phyloP scores from a whole-genome alignment of 805 yeast genomes.

The Ogataea minuta region DNA sequence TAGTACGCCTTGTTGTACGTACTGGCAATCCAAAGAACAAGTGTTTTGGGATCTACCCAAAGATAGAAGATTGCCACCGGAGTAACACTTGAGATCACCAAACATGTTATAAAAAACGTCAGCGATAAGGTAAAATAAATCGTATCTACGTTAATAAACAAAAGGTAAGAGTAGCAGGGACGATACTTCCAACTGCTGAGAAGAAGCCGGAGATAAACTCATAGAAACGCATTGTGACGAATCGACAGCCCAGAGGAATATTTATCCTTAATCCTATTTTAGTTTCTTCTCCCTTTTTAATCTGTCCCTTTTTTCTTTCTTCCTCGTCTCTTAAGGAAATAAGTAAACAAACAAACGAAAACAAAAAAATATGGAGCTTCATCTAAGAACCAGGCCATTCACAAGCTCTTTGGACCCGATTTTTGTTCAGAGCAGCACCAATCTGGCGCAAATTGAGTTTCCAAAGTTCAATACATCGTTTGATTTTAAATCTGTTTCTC shows the following conservation, averaged over 20 bases:
- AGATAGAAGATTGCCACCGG: slow-evolving; percentile 6
- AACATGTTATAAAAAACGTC: slow-evolving; percentile 1
- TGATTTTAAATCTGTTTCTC: slow-evolving; percentile 26
- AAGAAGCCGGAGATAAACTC: background rate
- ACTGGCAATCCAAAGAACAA: slow-evolving; percentile 2
- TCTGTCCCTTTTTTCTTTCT: background rate
- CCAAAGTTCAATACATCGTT: slow-evolving; percentile 26
- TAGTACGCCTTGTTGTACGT: slow-evolving; percentile 3
- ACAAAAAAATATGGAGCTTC: slow-evolving; percentile 21
- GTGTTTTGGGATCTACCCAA: slow-evolving; percentile 6
- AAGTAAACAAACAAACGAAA: slow-evolving; percentile 8
- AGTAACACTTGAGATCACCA: slow-evolving; percentile 2
- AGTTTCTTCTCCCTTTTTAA: slow-evolving; percentile 3
- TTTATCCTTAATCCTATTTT: background rate
- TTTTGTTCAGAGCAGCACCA: slow-evolving; percentile 17
- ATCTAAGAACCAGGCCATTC: slow-evolving; percentile 38
- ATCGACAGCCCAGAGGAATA: too few relatives aligned
- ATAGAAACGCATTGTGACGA: background rate
- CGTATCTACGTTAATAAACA: background rate
- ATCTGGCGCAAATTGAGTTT: slow-evolving; percentile 25
- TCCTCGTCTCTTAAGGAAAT: slow-evolving; percentile 3
- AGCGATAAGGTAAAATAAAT: background rate
- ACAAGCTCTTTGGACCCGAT: slow-evolving; percentile 18
- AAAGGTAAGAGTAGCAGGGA: background rate
- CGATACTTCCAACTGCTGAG: slow-evolving; percentile 1